phyloP scores from a whole-genome alignment of 495 filamentous ascomycete species.

The Talaromyces liani region DNA sequence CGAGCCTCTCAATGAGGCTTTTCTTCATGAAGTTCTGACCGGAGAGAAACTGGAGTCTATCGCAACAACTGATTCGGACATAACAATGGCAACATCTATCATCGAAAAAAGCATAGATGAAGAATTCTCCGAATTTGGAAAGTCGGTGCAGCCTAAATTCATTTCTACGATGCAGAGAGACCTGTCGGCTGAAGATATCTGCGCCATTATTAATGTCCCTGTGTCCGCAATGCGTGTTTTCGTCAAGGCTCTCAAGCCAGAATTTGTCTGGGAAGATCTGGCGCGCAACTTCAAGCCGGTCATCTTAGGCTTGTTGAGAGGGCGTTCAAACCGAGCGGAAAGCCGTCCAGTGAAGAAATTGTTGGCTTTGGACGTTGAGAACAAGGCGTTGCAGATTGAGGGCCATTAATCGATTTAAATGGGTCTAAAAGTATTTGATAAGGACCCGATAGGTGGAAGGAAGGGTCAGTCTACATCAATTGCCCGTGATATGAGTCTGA shows the following conservation, averaged over 20 bases:
- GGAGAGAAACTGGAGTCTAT: not conserved
- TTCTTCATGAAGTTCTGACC: slow-evolving; percentile 16
- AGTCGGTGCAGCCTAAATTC: not conserved
- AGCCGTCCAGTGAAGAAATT: no score
- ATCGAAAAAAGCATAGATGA: not conserved
- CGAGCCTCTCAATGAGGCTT: slow-evolving; percentile 17
- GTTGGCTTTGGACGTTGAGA: no score
- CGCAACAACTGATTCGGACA: not conserved
- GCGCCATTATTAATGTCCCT: slow-evolving; percentile 13
- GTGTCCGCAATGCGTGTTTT: slow-evolving; percentile 16
- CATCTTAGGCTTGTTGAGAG: no score
- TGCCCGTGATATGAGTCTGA: no score
- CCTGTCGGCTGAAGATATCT: slow-evolving; percentile 15
- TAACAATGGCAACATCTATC: not conserved
- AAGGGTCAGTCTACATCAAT: no score
- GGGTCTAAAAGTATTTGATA: no score
- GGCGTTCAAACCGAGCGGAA: no score
- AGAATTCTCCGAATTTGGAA: slow-evolving; percentile 3
- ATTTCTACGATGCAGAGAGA: slow-evolving; percentile 6
- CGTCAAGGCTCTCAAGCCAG: slow-evolving; percentile 14
- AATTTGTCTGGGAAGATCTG: slow-evolving; percentile 17
- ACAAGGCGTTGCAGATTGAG: no score
- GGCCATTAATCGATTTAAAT: no score
- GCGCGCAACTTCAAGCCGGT: slow-evolving; percentile 11
- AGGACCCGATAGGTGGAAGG: no score